A percentile compares a stretch with the other conserved stretches of the same genome.
Conservation (phyloP, 2,329 filamentous ascomycete species). For the Talaromyces albobiverticillius region DNA sequence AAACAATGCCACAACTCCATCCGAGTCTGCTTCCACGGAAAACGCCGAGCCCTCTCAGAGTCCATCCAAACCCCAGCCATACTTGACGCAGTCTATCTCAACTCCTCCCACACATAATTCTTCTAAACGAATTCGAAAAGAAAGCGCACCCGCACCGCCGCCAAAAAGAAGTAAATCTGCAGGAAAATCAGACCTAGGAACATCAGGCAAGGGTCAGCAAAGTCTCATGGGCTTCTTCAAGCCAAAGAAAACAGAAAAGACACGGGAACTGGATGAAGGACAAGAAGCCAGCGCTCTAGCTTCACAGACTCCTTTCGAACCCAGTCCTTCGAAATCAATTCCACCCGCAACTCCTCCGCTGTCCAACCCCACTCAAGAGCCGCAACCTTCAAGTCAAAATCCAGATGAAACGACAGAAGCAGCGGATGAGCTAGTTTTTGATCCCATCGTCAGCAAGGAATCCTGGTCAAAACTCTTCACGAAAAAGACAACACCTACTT, state of each 20-base stretch:
- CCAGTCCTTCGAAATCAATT: not conserved
- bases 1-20: not conserved
- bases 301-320: not conserved
- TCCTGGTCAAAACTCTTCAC: conserved; percentile 83
- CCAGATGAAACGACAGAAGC: conserved; percentile 8
- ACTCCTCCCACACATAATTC: conserved; percentile 18
- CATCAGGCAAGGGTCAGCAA: conserved; percentile 50
- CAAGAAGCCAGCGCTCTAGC: not conserved
- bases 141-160: conserved; percentile 26
- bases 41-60: not conserved
- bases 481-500: conserved; percentile 70
- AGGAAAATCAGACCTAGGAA: conserved; percentile 16
- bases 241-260: conserved; percentile 45
- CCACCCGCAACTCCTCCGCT: not conserved
- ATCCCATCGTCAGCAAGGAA: conserved; percentile 71
- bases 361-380: not conserved
- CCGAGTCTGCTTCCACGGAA: not conserved
- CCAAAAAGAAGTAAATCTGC: conserved; percentile 54
- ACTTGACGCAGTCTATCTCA: not conserved
- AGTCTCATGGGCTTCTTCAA: conserved; percentile 80
- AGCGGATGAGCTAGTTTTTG: conserved; percentile 51
- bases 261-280: not conserved
- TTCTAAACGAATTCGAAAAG: conserved; percentile 33
- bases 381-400: not conserved
- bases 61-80: not conserved